Percentiles rank a stretch among this genome's conserved stretches.
phyloP scores from a whole-genome alignment of 495 filamentous ascomycete species.

The Tetracladium setigerum region DNA sequence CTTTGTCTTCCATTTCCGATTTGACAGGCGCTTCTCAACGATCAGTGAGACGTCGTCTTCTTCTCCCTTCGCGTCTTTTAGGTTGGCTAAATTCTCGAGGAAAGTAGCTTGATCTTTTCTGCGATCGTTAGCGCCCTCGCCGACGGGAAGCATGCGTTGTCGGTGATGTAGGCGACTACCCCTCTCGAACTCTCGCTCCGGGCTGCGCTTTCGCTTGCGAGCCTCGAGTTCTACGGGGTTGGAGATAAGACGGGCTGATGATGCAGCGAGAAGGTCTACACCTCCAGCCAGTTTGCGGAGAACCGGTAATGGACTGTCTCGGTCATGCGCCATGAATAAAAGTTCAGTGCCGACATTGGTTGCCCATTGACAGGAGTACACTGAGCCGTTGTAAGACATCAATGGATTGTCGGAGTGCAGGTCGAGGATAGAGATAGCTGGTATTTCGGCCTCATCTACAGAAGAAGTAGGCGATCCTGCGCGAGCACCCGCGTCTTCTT shows the following conservation, averaged over 20 bases:
- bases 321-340: slow-evolving; percentile 50
- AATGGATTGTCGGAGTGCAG: slow-evolving; percentile 66
- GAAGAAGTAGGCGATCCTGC: slow-evolving; percentile 9
- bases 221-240: slow-evolving; percentile 25
- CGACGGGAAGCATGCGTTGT: slow-evolving; percentile 1
- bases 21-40: slow-evolving; percentile 16
- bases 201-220: slow-evolving; percentile 2
- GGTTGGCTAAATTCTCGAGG: slow-evolving; percentile 31
- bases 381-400: slow-evolving; percentile 62
- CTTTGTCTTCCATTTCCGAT: slow-evolving; percentile 3
- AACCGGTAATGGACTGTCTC: slow-evolving; percentile 27
- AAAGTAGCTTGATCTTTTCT: slow-evolving; percentile 4
- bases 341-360: slow-evolving; percentile 75
- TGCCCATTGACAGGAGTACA: slow-evolving; percentile 72
- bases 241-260: slow-evolving; percentile 39
- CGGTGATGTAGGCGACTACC: not conserved
- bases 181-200: not conserved
- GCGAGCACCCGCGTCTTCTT: slow-evolving; percentile 14
- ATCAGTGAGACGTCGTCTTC: slow-evolving; percentile 43
- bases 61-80: slow-evolving; percentile 48
- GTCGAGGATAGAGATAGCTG: slow-evolving; percentile 67
- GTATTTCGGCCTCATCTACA: slow-evolving; percentile 1
- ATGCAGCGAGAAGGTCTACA: slow-evolving; percentile 57
- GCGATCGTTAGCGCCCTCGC: not conserved
- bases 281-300: slow-evolving; percentile 33